Evolutionary conservation across 345 rosid species (phyloP), one percentile per base, ranked within the genome.

Genomic region (Lepidium aucheri): DNA sequence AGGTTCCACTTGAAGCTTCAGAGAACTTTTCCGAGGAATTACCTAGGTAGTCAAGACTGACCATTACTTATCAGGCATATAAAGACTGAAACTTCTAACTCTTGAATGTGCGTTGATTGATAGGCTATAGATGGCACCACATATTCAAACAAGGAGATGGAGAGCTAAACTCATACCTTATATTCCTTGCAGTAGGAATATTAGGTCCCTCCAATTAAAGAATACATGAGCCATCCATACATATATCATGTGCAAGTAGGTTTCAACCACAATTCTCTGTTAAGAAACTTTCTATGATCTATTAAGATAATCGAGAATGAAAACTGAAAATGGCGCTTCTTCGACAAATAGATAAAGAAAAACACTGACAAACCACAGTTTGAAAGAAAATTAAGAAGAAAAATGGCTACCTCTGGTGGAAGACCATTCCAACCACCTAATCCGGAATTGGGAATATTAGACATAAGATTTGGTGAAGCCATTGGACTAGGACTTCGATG

Each of bases 401-500:
- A 60, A 65, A 26, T 13, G 74, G 18, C 34, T 77, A 89, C 98
- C 95, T 87, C 98, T 65, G 79, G 87, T 10, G 87, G 87, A 76
- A 83, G 78, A 60, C 88, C 85, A 81, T 85, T 91, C 98, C 95
- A 89, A 64, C 87, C 79, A 35, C 89, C 80, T 69, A 89, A 73
- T 60, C 89, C 84, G 33, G 83, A 65, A 58, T 90, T 87, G 5
- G 83, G 66, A 82, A 79, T 85, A 75, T 82, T 85, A 36, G 98
- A 82, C 63, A 89, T 80, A 16, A 80, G 86, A 72, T 81, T 89
- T 53, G 98, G 90, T 78, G 98, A 89, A 69, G 95, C 95, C 98
- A 91, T 89, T 59, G 98, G 98, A 80, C 98, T 87, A 18, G 98
- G 96, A 76, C 95, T 91, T 81, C 98, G 85, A 72, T 91, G 91